Conservation (phyloP, 2,329 filamentous ascomycete species). For the Microdochium nivale region DNA sequence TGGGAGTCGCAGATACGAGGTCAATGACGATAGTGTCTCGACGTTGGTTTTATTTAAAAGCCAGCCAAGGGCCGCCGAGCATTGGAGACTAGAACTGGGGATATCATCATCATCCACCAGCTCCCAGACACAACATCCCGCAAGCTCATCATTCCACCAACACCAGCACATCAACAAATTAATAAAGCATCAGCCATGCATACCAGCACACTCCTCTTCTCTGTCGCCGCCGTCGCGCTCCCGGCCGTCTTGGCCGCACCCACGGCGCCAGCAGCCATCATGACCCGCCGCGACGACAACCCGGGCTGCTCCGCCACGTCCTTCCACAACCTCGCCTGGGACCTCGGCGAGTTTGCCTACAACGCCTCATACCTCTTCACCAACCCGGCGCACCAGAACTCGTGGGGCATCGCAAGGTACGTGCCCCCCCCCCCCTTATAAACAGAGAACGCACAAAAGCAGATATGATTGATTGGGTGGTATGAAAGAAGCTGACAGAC, state of each 20-base stretch:
- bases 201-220: constrained; percentile 5
- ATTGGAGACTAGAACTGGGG: too few species aligned
- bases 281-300: constrained; percentile 11
- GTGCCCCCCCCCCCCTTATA: background rate
- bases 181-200: background rate
- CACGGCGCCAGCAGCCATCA: constrained; percentile 13
- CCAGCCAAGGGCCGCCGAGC: too few species aligned
- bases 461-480: too few species aligned
- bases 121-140: background rate
- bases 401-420: constrained; percentile 30
- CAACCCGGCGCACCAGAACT: constrained; percentile 42
- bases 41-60: too few species aligned
- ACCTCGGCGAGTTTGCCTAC: constrained; percentile 35
- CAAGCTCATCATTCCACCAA: too few species aligned
- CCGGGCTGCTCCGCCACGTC: constrained; percentile 23
- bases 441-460: too few species aligned
- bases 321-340: constrained; percentile 28
- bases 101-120: background rate
- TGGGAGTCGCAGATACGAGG: background rate
- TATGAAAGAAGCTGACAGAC: too few species aligned
- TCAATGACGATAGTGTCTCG: background rate
- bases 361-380: constrained; percentile 39
- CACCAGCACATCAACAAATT: too few species aligned
- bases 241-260: constrained; percentile 13
- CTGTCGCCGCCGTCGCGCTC: constrained; percentile 9